Evolutionary conservation across 495 filamentous ascomycete genomes (phyloP).

Genomic region (Podospora appendiculata): DNA sequence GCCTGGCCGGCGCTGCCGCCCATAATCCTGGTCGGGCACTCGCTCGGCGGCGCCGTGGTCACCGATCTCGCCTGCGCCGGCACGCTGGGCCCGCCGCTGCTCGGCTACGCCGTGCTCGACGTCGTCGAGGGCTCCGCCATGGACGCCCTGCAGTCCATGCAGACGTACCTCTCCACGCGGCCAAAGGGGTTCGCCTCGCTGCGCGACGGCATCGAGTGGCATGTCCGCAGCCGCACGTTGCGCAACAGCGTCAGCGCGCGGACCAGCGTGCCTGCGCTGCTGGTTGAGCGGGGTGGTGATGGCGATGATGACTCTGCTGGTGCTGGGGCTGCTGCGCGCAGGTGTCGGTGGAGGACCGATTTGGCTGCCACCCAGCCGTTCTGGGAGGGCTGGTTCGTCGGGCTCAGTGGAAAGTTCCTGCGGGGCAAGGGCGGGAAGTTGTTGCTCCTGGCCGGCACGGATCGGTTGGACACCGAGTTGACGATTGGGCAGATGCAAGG

Average conservation of each 20-base stretch:
- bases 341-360: constrained; percentile 83
- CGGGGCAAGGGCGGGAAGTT: constrained; percentile 78
- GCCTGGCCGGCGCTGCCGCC: constrained; percentile 66
- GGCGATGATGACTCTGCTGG: not conserved
- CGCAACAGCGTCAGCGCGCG: constrained; percentile 73
- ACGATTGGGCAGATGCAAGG: constrained; percentile 99
- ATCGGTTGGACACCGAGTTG: constrained; percentile 86
- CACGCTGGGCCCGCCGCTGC: constrained; percentile 37
- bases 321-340: not conserved
- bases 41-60: constrained; percentile 89
- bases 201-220: constrained; percentile 84
- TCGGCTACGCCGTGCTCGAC: constrained; percentile 89
- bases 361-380: constrained; percentile 78
- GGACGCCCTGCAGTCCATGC: constrained; percentile 94
- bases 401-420: constrained; percentile 84
- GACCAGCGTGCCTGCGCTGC: constrained; percentile 78
- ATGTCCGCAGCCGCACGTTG: constrained; percentile 82
- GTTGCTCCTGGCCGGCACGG: constrained; percentile 85
- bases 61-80: constrained; percentile 52
- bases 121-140: constrained; percentile 85
- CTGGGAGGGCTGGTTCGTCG: constrained; percentile 91
- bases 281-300: constrained; percentile 35
- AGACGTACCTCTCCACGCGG: constrained; percentile 78
- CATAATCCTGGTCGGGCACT: constrained; percentile 84
- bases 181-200: constrained; percentile 69